A percentile compares a stretch with the other conserved stretches of the same genome.
Conservation (phyloP, 108 stramenopile genomes). For the Pseudonitzschia multiseries region DNA sequence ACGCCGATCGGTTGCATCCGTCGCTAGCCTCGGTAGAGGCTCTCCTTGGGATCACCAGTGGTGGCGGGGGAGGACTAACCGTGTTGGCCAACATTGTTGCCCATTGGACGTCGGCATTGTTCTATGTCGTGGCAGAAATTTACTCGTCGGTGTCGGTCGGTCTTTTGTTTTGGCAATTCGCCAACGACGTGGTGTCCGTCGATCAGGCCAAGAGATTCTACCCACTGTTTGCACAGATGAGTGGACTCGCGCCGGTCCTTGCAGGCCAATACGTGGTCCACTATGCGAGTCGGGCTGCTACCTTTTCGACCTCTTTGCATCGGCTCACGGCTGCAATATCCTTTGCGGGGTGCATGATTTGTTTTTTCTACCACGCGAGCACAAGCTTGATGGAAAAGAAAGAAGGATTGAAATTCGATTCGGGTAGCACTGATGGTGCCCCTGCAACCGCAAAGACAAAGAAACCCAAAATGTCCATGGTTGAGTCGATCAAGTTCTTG, state of each 20-base stretch:
- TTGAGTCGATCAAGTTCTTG: conserved; percentile 83
- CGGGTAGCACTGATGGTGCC: background rate
- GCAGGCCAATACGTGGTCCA: conserved; percentile 89
- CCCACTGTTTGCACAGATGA: conserved; percentile 95
- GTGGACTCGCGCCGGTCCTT: conserved; percentile 86
- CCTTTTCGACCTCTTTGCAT: conserved; percentile 76
- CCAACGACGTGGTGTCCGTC: conserved; percentile 92
- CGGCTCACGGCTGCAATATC: conserved; percentile 73
- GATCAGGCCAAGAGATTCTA: conserved; percentile 93
- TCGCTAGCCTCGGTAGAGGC: conserved; percentile 57
- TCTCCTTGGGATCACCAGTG: conserved; percentile 36
- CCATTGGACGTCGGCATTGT: conserved; percentile 94
- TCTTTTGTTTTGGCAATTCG: conserved; percentile 97
- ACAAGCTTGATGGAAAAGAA: conserved; percentile 58
- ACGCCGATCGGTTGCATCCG: conserved; percentile 69
- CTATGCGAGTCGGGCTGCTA: conserved; percentile 70
- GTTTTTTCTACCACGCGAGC: conserved; percentile 72
- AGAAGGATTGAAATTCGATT: conserved; percentile 18
- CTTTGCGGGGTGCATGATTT: conserved; percentile 82
- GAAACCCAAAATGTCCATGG: conserved; percentile 86
- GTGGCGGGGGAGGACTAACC: conserved; percentile 57
- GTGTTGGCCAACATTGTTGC: conserved; percentile 79
- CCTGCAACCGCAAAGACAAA: conserved; percentile 54
- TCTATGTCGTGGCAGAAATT: conserved; percentile 91
- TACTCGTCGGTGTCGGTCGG: conserved; percentile 94